Percentiles rank a stretch among this genome's conserved stretches.
Evolutionary conservation across 2,329 filamentous ascomycete species (phyloP).

Genomic region (Coleophoma crateriformis): DNA sequence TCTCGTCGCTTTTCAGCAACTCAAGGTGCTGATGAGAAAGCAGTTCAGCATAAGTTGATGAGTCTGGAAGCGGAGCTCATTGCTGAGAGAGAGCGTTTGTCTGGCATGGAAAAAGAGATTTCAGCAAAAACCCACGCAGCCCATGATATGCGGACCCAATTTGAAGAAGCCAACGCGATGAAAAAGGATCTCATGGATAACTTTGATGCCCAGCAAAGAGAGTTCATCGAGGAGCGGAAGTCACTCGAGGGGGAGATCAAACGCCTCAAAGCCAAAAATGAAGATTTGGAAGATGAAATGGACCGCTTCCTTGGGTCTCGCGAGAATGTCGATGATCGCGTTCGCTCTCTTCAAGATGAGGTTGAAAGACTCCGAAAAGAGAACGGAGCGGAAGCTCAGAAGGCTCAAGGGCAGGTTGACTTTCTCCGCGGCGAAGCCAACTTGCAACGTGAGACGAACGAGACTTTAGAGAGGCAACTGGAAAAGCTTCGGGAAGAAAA

Average conservation of each 20-base stretch:
- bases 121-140: conserved; percentile 50
- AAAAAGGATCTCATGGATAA: conserved; percentile 94
- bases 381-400: conserved; percentile 49
- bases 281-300: conserved; percentile 89
- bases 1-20: conserved; percentile 57
- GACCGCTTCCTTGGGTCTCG: conserved; percentile 78
- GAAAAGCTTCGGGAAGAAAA: conserved; percentile 49
- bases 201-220: conserved; percentile 84
- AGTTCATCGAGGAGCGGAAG: conserved; percentile 81
- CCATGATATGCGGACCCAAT: conserved; percentile 58
- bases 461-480: conserved; percentile 52
- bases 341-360: conserved; percentile 65
- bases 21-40: conserved; percentile 53
- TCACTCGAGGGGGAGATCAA: conserved; percentile 77
- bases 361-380: conserved; percentile 58
- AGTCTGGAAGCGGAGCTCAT: conserved; percentile 74
- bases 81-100: conserved; percentile 63
- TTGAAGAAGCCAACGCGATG: conserved; percentile 83
- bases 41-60: conserved; percentile 54
- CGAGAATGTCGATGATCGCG: conserved; percentile 69
- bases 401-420: conserved; percentile 56
- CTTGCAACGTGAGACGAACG: conserved; percentile 53
- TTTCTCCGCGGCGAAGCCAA: conserved; percentile 56
- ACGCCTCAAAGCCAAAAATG: conserved; percentile 68
- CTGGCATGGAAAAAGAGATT: conserved; percentile 65